Percentiles rank a stretch among this genome's conserved stretches.
phyloP scores from a whole-genome alignment of 176 grass and related monocot species.

The Cenchrus americanus region DNA sequence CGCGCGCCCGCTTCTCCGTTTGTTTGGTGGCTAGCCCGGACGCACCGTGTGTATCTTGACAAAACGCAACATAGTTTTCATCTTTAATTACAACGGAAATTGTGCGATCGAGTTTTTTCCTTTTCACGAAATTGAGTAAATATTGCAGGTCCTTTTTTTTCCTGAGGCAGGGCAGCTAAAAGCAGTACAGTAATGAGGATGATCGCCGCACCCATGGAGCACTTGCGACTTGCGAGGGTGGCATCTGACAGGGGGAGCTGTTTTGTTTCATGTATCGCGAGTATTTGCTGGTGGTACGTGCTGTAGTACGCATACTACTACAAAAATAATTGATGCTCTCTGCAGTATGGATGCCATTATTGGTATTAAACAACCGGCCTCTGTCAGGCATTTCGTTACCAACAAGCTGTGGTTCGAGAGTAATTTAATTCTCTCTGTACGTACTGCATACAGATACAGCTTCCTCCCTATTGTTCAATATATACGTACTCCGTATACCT shows the following conservation, averaged over 20 bases:
- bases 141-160: background rate
- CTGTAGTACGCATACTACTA: background rate
- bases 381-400: constrained; percentile 37
- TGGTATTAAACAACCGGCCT: background rate
- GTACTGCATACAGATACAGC: background rate
- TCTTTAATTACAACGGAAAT: background rate
- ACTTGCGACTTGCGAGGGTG: background rate
- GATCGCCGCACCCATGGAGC: background rate
- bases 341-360: constrained; percentile 4
- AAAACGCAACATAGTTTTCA: background rate
- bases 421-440: background rate
- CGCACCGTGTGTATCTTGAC: background rate
- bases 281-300: background rate
- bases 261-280: background rate
- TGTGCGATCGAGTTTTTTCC: background rate
- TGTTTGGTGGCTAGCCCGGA: background rate
- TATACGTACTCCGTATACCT: background rate
- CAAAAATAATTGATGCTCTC: background rate
- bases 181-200: background rate
- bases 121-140: no score
- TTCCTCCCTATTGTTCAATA: background rate
- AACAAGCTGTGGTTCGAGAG: background rate
- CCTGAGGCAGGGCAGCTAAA: background rate
- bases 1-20: background rate
- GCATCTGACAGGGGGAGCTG: background rate